phyloP scores from a whole-genome alignment of 805 yeast species.

The Ogataea angusta region DNA sequence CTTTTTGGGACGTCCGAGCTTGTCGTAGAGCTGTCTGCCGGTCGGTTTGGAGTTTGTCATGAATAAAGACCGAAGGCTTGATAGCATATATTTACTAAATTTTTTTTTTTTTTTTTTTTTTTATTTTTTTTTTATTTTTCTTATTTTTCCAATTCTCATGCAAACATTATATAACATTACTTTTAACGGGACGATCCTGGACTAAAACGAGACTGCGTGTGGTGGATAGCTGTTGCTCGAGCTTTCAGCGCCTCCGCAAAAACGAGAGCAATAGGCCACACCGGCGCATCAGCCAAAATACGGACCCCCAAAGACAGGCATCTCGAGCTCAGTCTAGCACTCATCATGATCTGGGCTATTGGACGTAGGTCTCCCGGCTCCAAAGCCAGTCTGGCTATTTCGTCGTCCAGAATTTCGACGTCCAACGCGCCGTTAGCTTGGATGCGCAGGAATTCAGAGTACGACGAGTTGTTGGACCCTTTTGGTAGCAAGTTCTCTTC shows the following conservation, averaged over 20 bases:
- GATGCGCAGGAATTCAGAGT: slow-evolving; percentile 54
- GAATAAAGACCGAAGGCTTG: slow-evolving; percentile 3
- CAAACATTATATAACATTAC: slow-evolving; percentile 2
- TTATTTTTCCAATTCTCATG: no score
- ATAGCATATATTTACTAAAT: neutral
- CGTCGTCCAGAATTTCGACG: slow-evolving; percentile 47
- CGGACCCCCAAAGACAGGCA: slow-evolving; percentile 68
- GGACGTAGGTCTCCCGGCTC: slow-evolving; percentile 45
- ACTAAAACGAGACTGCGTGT: slow-evolving; percentile 20
- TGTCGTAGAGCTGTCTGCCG: slow-evolving; percentile 70
- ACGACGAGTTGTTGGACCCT: slow-evolving; percentile 49
- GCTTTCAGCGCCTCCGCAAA: slow-evolving; percentile 78
- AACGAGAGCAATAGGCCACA: slow-evolving; percentile 78
- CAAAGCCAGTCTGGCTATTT: slow-evolving; percentile 44
- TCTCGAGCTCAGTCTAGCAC: slow-evolving; percentile 51
- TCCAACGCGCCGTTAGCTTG: slow-evolving; percentile 62
- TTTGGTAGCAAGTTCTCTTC: slow-evolving; percentile 55
- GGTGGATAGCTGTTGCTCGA: slow-evolving; percentile 46
- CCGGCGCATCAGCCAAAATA: slow-evolving; percentile 79
- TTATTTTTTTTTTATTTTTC: slow-evolving; percentile 1
- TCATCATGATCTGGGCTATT: slow-evolving; percentile 43
- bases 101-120: slow-evolving; percentile 3
- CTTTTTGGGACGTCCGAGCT: slow-evolving; percentile 71
- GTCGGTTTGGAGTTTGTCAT: slow-evolving; percentile 26
- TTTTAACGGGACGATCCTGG: slow-evolving; percentile 12